Percentiles rank a stretch among this genome's conserved stretches.
Conservation (phyloP, 164 flowering plant genomes). For the Chimonanthus salicifolius region DNA sequence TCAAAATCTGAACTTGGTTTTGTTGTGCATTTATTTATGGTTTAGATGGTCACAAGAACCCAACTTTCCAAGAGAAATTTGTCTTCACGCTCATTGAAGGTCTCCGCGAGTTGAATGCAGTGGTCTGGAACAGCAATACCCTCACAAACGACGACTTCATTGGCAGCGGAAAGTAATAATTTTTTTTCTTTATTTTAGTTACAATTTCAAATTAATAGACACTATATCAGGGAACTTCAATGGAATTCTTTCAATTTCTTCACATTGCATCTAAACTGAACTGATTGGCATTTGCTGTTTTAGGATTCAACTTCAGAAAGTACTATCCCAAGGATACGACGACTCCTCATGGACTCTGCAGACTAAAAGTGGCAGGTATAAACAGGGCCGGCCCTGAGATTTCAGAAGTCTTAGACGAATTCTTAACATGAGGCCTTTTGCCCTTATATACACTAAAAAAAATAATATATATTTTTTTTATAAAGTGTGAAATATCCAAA, state of each 20-base stretch:
- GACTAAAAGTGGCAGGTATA: constrained; percentile 63
- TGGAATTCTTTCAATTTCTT: background rate
- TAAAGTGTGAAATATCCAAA: too few relatives aligned
- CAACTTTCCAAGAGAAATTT: constrained; percentile 83
- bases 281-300: background rate
- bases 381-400: too few relatives aligned
- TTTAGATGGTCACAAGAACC: constrained; percentile 80
- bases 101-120: constrained; percentile 50
- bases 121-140: constrained; percentile 89
- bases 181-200: background rate
- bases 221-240: background rate
- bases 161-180: constrained; percentile 74
- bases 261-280: background rate
- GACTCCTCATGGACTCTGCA: constrained; percentile 71
- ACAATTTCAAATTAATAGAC: background rate
- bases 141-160: constrained; percentile 66
- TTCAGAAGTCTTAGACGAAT: too few relatives aligned
- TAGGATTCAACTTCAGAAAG: constrained; percentile 79
- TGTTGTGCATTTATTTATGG: constrained; percentile 1
- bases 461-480: too few relatives aligned
- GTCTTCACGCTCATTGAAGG: constrained; percentile 70
- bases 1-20: background rate
- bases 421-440: too few relatives aligned
- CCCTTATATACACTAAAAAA: too few relatives aligned
- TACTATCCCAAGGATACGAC: constrained; percentile 71